These are phyloP conservation scores for Colletotrichum incanum DNA, from an alignment of 2,329 filamentous ascomycete genomes.

Conservation along the genomic window DNA sequence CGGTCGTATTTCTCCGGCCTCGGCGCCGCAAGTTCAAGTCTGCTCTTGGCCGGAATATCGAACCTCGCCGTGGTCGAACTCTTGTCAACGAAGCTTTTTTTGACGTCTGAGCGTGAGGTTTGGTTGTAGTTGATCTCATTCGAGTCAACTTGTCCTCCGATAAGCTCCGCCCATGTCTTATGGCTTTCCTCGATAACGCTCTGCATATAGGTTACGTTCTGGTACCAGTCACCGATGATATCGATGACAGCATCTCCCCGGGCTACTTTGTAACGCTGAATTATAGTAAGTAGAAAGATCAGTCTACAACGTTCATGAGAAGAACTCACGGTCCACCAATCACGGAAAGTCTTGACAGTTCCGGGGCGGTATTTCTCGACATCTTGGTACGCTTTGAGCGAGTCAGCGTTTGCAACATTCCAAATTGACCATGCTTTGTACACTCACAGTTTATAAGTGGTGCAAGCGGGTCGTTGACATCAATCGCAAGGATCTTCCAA, in stretches of 20 bases:
- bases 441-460: constrained; percentile 52
- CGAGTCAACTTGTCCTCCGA: constrained; percentile 54
- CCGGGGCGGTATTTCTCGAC: constrained; percentile 58
- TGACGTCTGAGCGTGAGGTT: constrained; percentile 52
- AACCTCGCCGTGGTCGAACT: constrained; percentile 52
- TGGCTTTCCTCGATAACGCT: constrained; percentile 55
- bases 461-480: constrained; percentile 57
- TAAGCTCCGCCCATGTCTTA: constrained; percentile 56
- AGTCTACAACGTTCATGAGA: accelerated
- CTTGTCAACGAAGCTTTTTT: constrained; percentile 53
- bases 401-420: not conserved
- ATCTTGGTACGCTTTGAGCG: constrained; percentile 51
- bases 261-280: constrained; percentile 59
- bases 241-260: constrained; percentile 54
- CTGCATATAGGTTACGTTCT: constrained; percentile 53
- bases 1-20: constrained; percentile 53
- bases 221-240: constrained; percentile 56
- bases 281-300: not conserved
- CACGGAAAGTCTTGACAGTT: constrained; percentile 52
- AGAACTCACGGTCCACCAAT: constrained; percentile 57
- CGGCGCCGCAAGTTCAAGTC: constrained; percentile 49
- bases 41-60: constrained; percentile 50
- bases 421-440: accelerated
- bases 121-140: constrained; percentile 60
- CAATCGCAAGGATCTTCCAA: constrained; percentile 59